phyloP scores from a whole-genome alignment of 2,329 filamentous ascomycete species.

The Rhynchosporium agropyri region DNA sequence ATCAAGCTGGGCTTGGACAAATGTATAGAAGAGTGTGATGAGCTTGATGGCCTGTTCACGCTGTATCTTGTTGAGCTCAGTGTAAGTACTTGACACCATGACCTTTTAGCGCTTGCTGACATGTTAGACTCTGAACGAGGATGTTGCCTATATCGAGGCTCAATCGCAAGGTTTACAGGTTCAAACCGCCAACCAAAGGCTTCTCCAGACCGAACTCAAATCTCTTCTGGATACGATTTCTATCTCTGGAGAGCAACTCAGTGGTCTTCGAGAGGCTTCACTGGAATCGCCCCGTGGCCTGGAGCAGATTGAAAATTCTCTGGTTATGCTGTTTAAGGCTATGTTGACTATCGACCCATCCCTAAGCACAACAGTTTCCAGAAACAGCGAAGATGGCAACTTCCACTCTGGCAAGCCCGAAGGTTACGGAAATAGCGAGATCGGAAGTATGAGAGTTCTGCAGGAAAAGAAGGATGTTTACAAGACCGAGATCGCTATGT shows the following conservation, averaged over 20 bases:
- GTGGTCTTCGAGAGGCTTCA: constrained; percentile 71
- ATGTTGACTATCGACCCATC: constrained; percentile 92
- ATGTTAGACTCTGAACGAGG: constrained; percentile 81
- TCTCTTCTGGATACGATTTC: constrained; percentile 89
- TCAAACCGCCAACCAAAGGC: constrained; percentile 94
- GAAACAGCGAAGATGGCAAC: constrained; percentile 47
- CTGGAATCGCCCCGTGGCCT: constrained; percentile 72
- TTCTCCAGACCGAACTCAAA: constrained; percentile 83
- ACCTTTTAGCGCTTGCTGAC: constrained; percentile 32
- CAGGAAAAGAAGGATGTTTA: constrained; percentile 95
- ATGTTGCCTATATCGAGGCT: constrained; percentile 96
- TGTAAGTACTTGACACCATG: constrained; percentile 53
- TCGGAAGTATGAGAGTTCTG: constrained; percentile 86
- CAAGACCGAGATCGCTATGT: constrained; percentile 70
- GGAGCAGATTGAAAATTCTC: constrained; percentile 73
- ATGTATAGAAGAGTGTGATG: constrained; percentile 93
- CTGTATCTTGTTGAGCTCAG: constrained; percentile 93
- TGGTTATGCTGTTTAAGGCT: constrained; percentile 85
- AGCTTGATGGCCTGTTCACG: constrained; percentile 90
- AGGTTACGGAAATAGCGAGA: constrained; percentile 52
- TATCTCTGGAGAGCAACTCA: constrained; percentile 76
- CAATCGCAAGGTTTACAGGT: constrained; percentile 97
- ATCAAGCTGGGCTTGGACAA: constrained; percentile 85
- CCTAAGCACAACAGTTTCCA: constrained; percentile 52
- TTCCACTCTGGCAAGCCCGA: constrained; percentile 43